Percentiles rank a stretch among this genome's conserved stretches.
These are phyloP conservation scores for Boletus rubroflammeus DNA, from an alignment of 768 basidiomycete species.

Conservation along the genomic window DNA sequence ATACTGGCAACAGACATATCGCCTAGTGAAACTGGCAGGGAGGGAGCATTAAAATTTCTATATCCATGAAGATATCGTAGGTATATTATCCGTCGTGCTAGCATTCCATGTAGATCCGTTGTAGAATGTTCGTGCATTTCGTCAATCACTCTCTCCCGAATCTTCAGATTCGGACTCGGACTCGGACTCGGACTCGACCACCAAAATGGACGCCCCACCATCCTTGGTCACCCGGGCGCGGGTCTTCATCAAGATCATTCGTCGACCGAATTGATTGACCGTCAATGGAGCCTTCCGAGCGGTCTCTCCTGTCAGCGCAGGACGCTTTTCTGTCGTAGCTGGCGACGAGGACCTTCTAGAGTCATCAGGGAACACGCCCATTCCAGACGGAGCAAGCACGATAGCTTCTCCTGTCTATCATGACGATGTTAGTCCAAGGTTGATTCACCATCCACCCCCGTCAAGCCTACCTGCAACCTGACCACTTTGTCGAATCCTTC, in stretches of 20 bases:
- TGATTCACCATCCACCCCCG: background rate
- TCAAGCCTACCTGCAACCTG: conserved; percentile 47
- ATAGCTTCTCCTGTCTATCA: conserved; percentile 64
- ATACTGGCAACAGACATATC: no score
- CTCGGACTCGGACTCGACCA: conserved; percentile 13
- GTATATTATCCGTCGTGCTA: background rate
- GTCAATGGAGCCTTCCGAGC: conserved; percentile 6
- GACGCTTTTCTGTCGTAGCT: background rate
- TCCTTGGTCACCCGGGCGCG: conserved; percentile 54
- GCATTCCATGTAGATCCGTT: background rate
- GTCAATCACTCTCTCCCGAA: background rate
- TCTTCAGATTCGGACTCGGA: background rate
- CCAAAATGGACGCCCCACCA: conserved; percentile 56
- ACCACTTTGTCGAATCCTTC: conserved; percentile 63
- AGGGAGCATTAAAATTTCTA: background rate
- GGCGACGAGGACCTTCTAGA: background rate
- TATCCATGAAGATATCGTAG: background rate
- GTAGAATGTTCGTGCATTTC: background rate
- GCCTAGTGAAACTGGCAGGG: background rate
- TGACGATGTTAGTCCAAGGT: background rate
- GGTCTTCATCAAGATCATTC: conserved; percentile 54
- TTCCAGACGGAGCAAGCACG: conserved; percentile 57
- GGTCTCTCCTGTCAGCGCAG: background rate
- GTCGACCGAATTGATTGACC: conserved; percentile 49
- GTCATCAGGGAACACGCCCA: conserved; percentile 37